These are phyloP conservation scores for Ichthyophonus hoferi DNA, from an alignment of 208 protist species.

Conservation along the genomic window DNA sequence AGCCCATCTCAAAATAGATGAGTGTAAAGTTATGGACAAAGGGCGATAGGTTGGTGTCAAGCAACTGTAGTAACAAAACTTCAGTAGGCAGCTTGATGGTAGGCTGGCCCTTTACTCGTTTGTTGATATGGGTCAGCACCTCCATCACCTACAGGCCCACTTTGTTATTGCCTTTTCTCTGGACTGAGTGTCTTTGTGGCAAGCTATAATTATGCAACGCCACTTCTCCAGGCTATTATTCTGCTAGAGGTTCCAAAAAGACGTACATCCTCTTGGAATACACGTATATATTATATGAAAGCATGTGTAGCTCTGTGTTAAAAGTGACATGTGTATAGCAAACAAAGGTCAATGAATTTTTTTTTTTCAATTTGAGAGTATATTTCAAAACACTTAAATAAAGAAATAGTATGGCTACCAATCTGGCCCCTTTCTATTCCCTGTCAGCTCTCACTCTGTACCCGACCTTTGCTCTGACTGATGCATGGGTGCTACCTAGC, in stretches of 20 bases:
- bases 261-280: too few species aligned
- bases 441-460: not conserved
- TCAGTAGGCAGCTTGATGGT: not conserved
- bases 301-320: too few species aligned
- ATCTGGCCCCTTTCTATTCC: not conserved
- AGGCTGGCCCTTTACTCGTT: not conserved
- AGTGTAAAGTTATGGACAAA: slow-evolving; percentile 9
- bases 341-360: too few species aligned
- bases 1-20: slow-evolving; percentile 14
- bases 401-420: too few species aligned
- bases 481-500: not conserved
- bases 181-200: too few species aligned
- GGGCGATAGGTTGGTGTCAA: not conserved
- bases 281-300: too few species aligned
- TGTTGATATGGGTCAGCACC: slow-evolving; percentile 17
- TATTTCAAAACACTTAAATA: not conserved
- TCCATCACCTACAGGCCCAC: slow-evolving; percentile 29
- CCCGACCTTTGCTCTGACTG: not conserved
- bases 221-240: too few species aligned
- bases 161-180: too few species aligned
- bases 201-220: too few species aligned
- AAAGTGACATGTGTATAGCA: too few species aligned
- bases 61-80: not conserved
- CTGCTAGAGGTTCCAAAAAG: too few species aligned
- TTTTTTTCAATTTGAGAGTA: too few species aligned